Evolutionary conservation across 1,139 yeast genomes (phyloP), one percentile per base, ranked within the genome.

Genomic region (Debaryomyces fabryi): DNA sequence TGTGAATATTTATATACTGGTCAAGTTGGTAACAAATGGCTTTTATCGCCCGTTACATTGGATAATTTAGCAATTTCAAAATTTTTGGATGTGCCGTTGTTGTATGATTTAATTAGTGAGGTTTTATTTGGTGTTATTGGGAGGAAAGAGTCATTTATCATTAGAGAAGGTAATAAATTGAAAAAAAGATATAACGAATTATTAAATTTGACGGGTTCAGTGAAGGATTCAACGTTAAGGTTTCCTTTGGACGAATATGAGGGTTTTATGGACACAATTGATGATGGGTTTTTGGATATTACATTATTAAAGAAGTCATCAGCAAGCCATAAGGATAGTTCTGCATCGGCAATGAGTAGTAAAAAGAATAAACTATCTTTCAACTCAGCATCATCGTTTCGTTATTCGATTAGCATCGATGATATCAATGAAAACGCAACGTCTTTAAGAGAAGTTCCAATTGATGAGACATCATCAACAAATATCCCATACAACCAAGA

Each of bases 1-100:
- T 73, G 86, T 39, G 93, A 87, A 58, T 87, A 82, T 62, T 72
- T 87, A 51, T 86, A 85, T 58, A 86, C 92, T 6, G 95, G 93
- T 1, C 91, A 86, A 64, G 80, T 87, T 30, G 90, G 89, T 30
- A 82, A 85, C 50, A 84, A 81, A 56, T 86, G 92, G 92, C 66
- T 76, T 12, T 65, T 86, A 32, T 72, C 79, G 2, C 92, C 92
- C 0, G 83, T 88, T 0, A 79, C 88, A 0, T 71, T 85, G 48
- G 91, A 86, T 54, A 74, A 83, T 46, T 71, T 86, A 55, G 66
- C 82, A 25, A 74, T 85, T 56, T 78, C 90, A 1, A 83, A 84
- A 55, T 76, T 81, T 51, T 85, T 82, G 58, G 83, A 82, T 52
- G 77, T 87, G 16, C 92, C 92, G 1, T 67, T 86, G 49, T 67